phyloP scores from a whole-genome alignment of 2,329 filamentous ascomycete genomes.

The Calonectria ilicicola region DNA sequence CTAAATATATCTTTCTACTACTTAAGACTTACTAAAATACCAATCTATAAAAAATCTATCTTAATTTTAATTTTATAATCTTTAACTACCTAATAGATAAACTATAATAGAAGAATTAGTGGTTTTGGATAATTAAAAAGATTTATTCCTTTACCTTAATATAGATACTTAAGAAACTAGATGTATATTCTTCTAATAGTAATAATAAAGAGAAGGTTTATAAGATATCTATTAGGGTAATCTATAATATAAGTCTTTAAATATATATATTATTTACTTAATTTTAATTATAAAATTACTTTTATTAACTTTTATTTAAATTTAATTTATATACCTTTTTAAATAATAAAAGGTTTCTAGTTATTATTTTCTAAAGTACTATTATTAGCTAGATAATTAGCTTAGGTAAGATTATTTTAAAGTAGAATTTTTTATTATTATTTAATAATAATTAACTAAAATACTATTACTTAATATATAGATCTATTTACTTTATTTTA shows the following conservation, averaged over 20 bases:
- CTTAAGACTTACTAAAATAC: neutral
- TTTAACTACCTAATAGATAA: neutral
- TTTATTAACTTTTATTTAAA: too few relatives aligned
- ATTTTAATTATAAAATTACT: neutral
- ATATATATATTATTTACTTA: neutral
- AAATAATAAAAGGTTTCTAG: neutral
- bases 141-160: constrained; percentile 5
- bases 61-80: constrained; percentile 9
- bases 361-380: neutral
- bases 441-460: neutral
- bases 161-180: neutral
- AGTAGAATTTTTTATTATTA: neutral
- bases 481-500: neutral
- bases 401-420: neutral
- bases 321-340: neutral
- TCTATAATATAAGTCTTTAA: neutral
- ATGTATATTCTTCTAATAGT: neutral
- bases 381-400: neutral
- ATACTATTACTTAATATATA: neutral
- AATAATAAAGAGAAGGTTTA: neutral
- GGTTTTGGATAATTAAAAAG: neutral
- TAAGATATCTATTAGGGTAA: neutral
- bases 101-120: neutral
- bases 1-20: neutral
- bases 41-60: neutral